A percentile compares a stretch with the other conserved stretches of the same genome.
These are phyloP conservation scores for Magnusiomyces fungicola DNA, from an alignment of 1,139 yeast species.

Conservation along the genomic window DNA sequence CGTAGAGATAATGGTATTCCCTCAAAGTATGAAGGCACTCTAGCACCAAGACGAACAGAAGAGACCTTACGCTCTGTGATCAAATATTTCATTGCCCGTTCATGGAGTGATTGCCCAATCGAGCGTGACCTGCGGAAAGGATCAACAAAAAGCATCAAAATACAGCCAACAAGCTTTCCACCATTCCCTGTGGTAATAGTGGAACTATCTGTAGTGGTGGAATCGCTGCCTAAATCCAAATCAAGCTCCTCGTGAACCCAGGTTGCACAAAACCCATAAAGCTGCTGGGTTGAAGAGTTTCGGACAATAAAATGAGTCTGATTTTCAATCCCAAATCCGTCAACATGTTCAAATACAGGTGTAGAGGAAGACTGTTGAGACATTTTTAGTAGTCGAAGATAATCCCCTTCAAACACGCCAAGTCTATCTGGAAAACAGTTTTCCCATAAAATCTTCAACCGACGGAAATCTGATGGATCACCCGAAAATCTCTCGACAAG, in stretches of 20 bases:
- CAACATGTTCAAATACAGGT: neutral
- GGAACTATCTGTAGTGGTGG: too few relatives aligned
- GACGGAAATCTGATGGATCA: conserved; percentile 43
- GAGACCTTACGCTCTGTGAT: conserved; percentile 41
- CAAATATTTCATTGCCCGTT: conserved; percentile 48
- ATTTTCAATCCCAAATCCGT: neutral
- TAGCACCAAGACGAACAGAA: conserved; percentile 42
- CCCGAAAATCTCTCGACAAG: conserved; percentile 52
- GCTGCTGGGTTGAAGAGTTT: conserved; percentile 49
- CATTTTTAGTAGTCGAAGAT: neutral
- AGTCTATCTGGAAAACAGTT: conserved; percentile 27
- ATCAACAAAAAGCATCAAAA: conserved; percentile 48
- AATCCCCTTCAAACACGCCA: conserved; percentile 14
- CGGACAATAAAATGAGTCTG: conserved; percentile 50
- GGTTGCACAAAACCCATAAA: conserved; percentile 53
- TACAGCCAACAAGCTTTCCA: conserved; percentile 35
- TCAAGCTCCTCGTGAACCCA: conserved; percentile 40
- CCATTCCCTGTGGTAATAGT: too few relatives aligned
- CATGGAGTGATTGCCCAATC: conserved; percentile 51
- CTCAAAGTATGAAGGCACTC: conserved; percentile 46
- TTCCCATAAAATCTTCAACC: conserved; percentile 40
- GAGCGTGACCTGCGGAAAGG: conserved; percentile 50
- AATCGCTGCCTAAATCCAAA: too few relatives aligned
- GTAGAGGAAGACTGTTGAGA: neutral
- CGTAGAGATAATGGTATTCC: conserved; percentile 29